Conservation (phyloP, 345 rosid species). For the Lumnitzera littorea region DNA sequence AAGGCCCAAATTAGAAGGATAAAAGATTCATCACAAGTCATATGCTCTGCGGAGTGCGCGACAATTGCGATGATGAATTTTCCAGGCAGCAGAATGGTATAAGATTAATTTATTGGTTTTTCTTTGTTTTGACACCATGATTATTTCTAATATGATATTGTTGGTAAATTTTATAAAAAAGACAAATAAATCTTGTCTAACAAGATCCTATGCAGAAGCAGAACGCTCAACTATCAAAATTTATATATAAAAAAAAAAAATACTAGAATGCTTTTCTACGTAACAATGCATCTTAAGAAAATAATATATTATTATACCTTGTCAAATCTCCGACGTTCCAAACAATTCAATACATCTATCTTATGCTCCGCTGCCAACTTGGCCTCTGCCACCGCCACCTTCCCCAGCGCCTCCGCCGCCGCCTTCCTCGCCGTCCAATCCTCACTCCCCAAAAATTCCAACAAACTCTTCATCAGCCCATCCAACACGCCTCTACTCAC, state of each 20-base stretch:
- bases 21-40: no score
- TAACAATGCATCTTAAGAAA: neutral
- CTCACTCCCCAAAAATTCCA: slow-evolving; percentile 56
- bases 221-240: no score
- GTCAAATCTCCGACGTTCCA: slow-evolving; percentile 70
- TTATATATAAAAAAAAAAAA: neutral
- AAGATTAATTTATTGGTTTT: no score
- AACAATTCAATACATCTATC: slow-evolving; percentile 35
- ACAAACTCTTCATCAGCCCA: slow-evolving; percentile 55
- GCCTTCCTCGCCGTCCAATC: slow-evolving; percentile 92
- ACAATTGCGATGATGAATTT: no score
- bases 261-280: neutral
- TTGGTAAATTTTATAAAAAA: no score
- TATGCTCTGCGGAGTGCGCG: no score
- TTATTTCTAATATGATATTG: no score
- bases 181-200: no score
- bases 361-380: slow-evolving; percentile 50
- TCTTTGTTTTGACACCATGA: no score
- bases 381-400: slow-evolving; percentile 49
- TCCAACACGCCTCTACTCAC: slow-evolving; percentile 45
- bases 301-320: slow-evolving; percentile 37
- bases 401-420: slow-evolving; percentile 78
- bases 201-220: no score
- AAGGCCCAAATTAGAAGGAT: no score
- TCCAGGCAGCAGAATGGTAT: no score